Evolutionary conservation across 768 basidiomycete genomes (phyloP).

Genomic region (Nidularia sp.): DNA sequence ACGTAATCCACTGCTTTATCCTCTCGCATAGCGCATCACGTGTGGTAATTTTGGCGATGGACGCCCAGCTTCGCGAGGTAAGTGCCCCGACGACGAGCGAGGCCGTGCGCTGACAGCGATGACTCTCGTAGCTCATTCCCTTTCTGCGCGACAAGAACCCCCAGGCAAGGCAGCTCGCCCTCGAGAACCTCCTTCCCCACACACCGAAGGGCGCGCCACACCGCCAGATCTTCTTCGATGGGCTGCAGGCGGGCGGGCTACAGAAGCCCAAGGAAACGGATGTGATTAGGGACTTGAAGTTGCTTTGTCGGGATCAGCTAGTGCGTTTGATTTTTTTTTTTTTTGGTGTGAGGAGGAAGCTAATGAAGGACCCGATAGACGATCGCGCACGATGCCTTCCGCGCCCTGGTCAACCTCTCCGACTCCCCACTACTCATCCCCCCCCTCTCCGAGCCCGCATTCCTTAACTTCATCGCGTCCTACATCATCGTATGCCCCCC

Average conservation of each 20-base stretch:
- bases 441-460: slow-evolving; percentile 65
- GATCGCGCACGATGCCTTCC: slow-evolving; percentile 92
- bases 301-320: slow-evolving; percentile 85
- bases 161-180: slow-evolving; percentile 81
- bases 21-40: slow-evolving; percentile 23
- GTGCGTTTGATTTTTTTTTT: slow-evolving; percentile 30
- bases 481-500: slow-evolving; percentile 80
- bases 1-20: neutral
- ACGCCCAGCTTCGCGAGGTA: slow-evolving; percentile 45
- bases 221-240: slow-evolving; percentile 71
- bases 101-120: neutral
- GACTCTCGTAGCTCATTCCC: slow-evolving; percentile 59
- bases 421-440: slow-evolving; percentile 70
- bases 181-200: slow-evolving; percentile 78
- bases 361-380: slow-evolving; percentile 41
- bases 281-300: slow-evolving; percentile 75
- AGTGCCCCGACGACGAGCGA: slow-evolving; percentile 4
- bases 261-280: slow-evolving; percentile 60
- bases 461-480: slow-evolving; percentile 78
- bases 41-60: slow-evolving; percentile 24
- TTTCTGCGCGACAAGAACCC: slow-evolving; percentile 88
- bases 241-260: slow-evolving; percentile 52
- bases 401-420: slow-evolving; percentile 90
- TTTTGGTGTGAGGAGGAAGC: neutral
- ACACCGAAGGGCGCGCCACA: slow-evolving; percentile 69